phyloP scores from a whole-genome alignment of 2,329 filamentous ascomycete genomes.

The Rhynchosporium agropyri region DNA sequence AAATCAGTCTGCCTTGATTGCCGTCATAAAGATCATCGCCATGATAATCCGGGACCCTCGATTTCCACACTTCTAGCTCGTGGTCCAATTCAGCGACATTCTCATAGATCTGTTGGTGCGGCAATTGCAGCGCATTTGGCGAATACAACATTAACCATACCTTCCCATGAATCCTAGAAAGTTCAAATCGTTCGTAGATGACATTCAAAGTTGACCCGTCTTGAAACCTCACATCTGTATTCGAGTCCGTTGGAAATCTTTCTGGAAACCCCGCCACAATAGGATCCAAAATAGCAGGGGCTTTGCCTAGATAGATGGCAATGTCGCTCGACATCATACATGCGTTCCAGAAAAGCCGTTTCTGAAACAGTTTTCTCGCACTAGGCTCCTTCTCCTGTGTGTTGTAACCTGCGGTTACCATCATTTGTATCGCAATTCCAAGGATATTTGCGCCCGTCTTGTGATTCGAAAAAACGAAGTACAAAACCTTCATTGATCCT shows the following conservation, averaged over 20 bases:
- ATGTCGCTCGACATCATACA: conserved; percentile 11
- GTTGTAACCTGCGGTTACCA: conserved; percentile 12
- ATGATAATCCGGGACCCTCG: background rate
- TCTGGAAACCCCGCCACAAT: background rate
- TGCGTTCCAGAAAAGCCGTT: conserved; percentile 11
- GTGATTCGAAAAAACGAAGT: background rate
- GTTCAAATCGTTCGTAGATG: background rate
- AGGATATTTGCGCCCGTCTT: conserved; percentile 8
- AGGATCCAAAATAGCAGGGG: background rate
- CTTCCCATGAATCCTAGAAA: conserved; percentile 3
- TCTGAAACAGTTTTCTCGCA: background rate
- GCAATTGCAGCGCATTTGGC: background rate
- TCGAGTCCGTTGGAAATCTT: background rate
- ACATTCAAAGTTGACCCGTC: conserved; percentile 4
- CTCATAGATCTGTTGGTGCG: conserved; percentile 12
- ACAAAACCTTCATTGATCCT: background rate
- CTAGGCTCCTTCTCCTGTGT: background rate
- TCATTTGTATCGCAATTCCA: conserved; percentile 12
- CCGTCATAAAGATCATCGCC: background rate
- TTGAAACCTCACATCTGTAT: background rate
- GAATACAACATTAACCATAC: conserved; percentile 11
- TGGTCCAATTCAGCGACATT: conserved; percentile 5
- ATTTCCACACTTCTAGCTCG: conserved; percentile 13
- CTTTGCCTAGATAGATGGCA: conserved; percentile 4
- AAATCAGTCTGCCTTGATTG: background rate